Conservation (phyloP, 78 protist species). For the Monocercomonoides exilis region DNA sequence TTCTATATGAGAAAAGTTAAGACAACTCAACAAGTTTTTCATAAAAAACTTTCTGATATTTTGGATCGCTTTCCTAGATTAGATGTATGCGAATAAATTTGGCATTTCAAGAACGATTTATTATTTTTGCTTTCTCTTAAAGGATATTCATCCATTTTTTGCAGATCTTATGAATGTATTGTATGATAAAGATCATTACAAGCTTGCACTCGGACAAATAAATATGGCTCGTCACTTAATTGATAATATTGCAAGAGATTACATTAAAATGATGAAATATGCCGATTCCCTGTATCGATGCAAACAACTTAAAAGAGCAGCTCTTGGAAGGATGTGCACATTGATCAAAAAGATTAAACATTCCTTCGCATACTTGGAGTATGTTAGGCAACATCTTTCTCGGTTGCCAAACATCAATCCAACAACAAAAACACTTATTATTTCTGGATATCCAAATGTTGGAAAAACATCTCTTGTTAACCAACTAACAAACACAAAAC, state of each 20-base stretch:
- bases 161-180: slow-evolving; percentile 95
- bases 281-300: slow-evolving; percentile 97
- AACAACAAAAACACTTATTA: slow-evolving; percentile 84
- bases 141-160: slow-evolving; percentile 98
- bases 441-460: slow-evolving; percentile 87
- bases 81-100: too few relatives aligned
- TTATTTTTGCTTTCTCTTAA: background rate
- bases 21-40: slow-evolving; percentile 73
- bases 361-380: slow-evolving; percentile 88
- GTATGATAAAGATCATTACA: slow-evolving; percentile 97
- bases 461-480: slow-evolving; percentile 96
- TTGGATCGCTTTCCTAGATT: slow-evolving; percentile 91
- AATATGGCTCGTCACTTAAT: slow-evolving; percentile 61
- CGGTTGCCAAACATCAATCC: slow-evolving; percentile 98
- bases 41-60: slow-evolving; percentile 78
- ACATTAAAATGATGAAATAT: slow-evolving; percentile 86
- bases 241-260: slow-evolving; percentile 85
- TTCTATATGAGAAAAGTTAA: slow-evolving; percentile 95
- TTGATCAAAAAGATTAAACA: slow-evolving; percentile 62
- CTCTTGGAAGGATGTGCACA: slow-evolving; percentile 97
- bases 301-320: slow-evolving; percentile 98
- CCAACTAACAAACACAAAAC: slow-evolving; percentile 89
- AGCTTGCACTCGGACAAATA: slow-evolving; percentile 95
- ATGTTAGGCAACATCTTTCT: slow-evolving; percentile 95
- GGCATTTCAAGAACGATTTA: slow-evolving; percentile 3